Base-by-base conservation (phyloP, 2,329 filamentous ascomycete genomes). In the Thielaviopsis ethacetica region DNA sequence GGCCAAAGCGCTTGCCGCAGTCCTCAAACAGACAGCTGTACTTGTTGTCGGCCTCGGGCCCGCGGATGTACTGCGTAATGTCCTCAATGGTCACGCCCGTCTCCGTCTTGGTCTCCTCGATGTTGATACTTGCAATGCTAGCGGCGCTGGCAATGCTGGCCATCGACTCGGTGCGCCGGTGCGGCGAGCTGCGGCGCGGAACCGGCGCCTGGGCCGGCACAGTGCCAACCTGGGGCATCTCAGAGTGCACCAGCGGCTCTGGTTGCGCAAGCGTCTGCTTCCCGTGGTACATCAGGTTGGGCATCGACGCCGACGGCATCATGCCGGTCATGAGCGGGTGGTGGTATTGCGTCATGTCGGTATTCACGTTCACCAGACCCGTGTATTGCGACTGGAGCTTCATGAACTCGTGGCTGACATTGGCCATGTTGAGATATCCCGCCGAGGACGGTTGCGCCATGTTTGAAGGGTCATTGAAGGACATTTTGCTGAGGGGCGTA, bases 1-100 rank as follows among this genome's bases (percentile, higher is more conserved):
- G 83, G n/a, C 91, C 91, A 68, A 98, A 97, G 57, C 84, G 82
- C 71, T 95, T 95, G 65, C 84, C 81, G 71, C 93, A 98, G 27
- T 83, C 84, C 9, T 88, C 77, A 60, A 74, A 91, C n/a, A 81
- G 71, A 68, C 87, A 93, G 6, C 83, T 75, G 85, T 86, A 93
- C 71, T 89, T 90, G 65, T 84, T 84, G 65, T 90, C 86, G 2
- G 82, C 75, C 65, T 88, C 85, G 0, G 86, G 86, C 1, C 85
- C 85, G 54, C 79, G 76, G 65, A 91, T 91, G 70, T 78, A 88
- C 55, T 80, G 78, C 4, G 83, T 79, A 64, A 91, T 91, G 64
- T 97, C 89, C 65, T 96, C 91, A 51, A 85, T 75, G 0, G 86
- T 91, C 59, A 97, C 85, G 26, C 91, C 91, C 0, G 91, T 96